These are phyloP conservation scores for Teunomyces kruisii DNA, from an alignment of 805 yeast species.

Conservation along the genomic window DNA sequence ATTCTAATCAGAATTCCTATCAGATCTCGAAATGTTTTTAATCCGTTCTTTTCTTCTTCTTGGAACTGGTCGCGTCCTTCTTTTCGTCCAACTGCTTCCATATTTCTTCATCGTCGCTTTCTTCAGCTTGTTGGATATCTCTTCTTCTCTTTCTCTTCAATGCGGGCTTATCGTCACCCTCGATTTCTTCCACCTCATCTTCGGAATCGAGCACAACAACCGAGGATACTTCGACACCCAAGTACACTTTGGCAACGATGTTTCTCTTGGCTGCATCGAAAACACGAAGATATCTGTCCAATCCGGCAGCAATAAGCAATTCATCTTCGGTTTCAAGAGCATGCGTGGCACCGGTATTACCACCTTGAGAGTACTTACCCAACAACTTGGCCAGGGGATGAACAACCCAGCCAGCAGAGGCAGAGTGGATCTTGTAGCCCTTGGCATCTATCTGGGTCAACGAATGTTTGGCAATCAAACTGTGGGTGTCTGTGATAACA, in stretches of 20 bases:
- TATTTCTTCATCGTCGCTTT: conserved; percentile 36
- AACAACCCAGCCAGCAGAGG: conserved; percentile 46
- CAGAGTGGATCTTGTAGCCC: conserved; percentile 37
- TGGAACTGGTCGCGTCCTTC: conserved; percentile 31
- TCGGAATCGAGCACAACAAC: conserved; percentile 52
- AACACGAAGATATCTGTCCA: conserved; percentile 83
- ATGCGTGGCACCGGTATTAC: conserved; percentile 70
- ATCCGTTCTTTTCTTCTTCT: conserved; percentile 23
- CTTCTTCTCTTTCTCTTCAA: conserved; percentile 23
- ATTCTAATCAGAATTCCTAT: too few species aligned
- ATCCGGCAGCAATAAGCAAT: conserved; percentile 72
- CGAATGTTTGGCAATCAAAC: conserved; percentile 56
- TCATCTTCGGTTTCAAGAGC: conserved; percentile 51
- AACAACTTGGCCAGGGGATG: conserved; percentile 50
- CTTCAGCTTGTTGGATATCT: conserved; percentile 22
- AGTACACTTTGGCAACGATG: conserved; percentile 66
- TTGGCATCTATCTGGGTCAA: conserved; percentile 33
- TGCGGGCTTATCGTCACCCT: conserved; percentile 7
- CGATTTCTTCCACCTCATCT: conserved; percentile 33
- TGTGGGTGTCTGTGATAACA: conserved; percentile 71
- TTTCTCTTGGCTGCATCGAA: conserved; percentile 62
- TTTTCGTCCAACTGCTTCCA: conserved; percentile 38
- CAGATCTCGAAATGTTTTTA: too few species aligned
- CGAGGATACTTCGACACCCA: conserved; percentile 68
- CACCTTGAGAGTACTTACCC: conserved; percentile 59